A percentile compares a stretch with the other conserved stretches of the same genome.
Evolutionary conservation across 306 rosid species (phyloP).

Genomic region (Vigna radiata): DNA sequence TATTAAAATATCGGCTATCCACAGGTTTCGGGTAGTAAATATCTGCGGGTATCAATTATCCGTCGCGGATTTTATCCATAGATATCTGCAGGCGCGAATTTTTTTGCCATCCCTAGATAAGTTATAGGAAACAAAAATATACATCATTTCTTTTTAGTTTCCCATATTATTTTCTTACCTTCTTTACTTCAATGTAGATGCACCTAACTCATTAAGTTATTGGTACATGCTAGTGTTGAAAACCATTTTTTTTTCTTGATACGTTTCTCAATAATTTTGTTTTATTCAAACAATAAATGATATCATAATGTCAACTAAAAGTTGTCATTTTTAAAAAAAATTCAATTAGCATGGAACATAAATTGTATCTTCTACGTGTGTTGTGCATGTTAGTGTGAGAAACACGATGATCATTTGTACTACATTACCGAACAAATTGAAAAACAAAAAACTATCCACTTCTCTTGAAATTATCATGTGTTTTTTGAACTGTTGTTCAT

Average conservation of each 20-base stretch:
- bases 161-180: too few relatives aligned
- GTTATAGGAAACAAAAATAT: too few relatives aligned
- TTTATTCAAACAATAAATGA: background rate
- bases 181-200: too few relatives aligned
- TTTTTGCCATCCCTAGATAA: too few relatives aligned
- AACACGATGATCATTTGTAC: background rate
- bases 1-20: too few relatives aligned
- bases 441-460: background rate
- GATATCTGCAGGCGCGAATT: too few relatives aligned
- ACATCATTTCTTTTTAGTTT: too few relatives aligned
- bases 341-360: slow-evolving; percentile 20
- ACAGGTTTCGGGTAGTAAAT: too few relatives aligned
- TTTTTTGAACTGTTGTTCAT: background rate
- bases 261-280: background rate
- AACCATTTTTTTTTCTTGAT: slow-evolving; percentile 5
- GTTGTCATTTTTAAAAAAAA: background rate
- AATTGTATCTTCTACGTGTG: background rate
- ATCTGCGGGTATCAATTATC: too few relatives aligned
- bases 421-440: slow-evolving; percentile 11
- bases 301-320: background rate
- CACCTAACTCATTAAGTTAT: background rate
- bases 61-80: too few relatives aligned
- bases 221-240: background rate
- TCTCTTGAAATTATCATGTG: background rate
- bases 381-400: background rate